Base-by-base conservation (phyloP, 306 rosid genomes). In the Senna siamea region DNA sequence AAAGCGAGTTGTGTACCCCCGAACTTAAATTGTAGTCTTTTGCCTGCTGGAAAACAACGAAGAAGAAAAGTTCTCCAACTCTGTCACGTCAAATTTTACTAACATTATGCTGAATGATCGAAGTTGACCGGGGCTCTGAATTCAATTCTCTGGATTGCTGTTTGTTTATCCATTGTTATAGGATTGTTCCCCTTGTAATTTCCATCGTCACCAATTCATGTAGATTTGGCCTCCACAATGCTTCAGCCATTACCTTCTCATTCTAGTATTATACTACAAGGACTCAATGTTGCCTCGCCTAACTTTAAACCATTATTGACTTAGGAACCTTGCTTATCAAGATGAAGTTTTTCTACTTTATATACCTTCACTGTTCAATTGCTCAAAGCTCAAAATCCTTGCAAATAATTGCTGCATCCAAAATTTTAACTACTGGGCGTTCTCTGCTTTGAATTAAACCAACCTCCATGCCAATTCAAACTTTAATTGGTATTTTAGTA, bases 21-120 rank as follows among this genome's bases (percentile, higher is more conserved):
- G 5, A 11, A 5, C 8, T 48, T 30, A 37, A 53, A 32, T 20
- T 37, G 41, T 63, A n/a, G 37, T 35, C 5, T 26, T 15, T 69
- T 69, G 22, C 46, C 67, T 79, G 28, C 51, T 70, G 20, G 18
- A n/a, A 41, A 44, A n/a, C 52, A 19, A 43, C 17, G 20, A 65
- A 12, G 20, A 43, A 43, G 28, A 61, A 17, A 37, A 61, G 4
- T 35, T 8, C 15, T 40, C 52, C 11, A 18, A 38, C 4, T 40
- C 43, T 37, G 12, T 56, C 13, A 14, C 38, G 19, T 53, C 4
- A 51, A 48, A 20, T 69, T 37, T 20, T 35, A 59, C 63, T 12
- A 19, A 19, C 57, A 66, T 8, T 14, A 3, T 15, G 32, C 47
- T 55, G 20, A 17, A 26, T 4, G 63, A 57, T 57, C n/a, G 22